Base-by-base conservation (phyloP, 139 green algal species). In the Chlamydomonas incerta region DNA sequence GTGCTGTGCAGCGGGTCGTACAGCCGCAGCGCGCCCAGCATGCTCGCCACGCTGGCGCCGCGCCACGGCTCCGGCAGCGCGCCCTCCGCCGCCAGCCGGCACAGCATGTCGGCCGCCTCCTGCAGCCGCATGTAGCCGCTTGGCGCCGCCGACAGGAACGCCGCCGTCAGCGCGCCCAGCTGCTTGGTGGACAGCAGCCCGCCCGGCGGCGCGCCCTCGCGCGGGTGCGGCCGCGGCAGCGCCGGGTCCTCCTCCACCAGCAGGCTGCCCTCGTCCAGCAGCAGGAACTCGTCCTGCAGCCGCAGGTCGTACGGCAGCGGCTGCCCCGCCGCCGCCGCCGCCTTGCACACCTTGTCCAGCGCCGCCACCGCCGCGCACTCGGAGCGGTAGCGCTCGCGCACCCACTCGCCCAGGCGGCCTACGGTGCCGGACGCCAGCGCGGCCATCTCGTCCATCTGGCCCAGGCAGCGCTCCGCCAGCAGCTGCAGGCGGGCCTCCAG, bases 321-420 rank as follows among this genome's bases (percentile, higher is more conserved):
- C 69, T 88, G 62, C 10, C 90, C 93, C 4, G 76, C 81, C 24
- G 85, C 71, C 2, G 90, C 94, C 2, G 93, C 93, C 10, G 76
- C 47, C 52, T 86, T 89, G n/a, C 90, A 52, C 21, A 93, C 76
- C 23, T 82, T 80, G 60, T 94, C 90, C 79, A 96, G 67, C n/a
- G 93, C 93, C 20, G 86, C 81, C 46, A 96, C 93, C 28, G 94
- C 92, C n/a, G 87, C 89, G 88, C 94, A 97, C 89, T 96, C 93
- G 1, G 72, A 88, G 21, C 88, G 72, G 91, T 93, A 96, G 9
- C 93, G 85, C n/a, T 35, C 52, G 29, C 87, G 73, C 31, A 92
- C 80, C 88, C 89, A 94, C 58, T 92, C 89, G 23, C 85, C 87
- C 63, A 95, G 85, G 69, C 67, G 73, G 29, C 28, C 71, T 34